phyloP scores from a whole-genome alignment of 192 early-diverging fungal genomes.

The Lobosporangium transversale region DNA sequence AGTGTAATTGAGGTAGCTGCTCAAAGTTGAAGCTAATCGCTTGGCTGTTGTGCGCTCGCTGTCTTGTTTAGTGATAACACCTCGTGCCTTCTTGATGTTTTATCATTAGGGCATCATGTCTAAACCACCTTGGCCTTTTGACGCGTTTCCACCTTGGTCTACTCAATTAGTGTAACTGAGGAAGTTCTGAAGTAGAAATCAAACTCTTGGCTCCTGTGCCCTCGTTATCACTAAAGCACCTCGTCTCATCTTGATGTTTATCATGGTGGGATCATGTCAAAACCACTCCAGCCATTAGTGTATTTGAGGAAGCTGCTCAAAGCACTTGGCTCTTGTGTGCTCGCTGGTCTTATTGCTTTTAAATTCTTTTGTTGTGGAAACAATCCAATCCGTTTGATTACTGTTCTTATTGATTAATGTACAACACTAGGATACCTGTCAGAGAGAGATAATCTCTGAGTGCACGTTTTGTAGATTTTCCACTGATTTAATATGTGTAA shows the following conservation, averaged over 20 bases:
- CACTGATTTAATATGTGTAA: no score
- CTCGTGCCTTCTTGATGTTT: conserved; percentile 5
- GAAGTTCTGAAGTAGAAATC: no score
- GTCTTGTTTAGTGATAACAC: conserved; percentile 14
- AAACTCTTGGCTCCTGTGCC: conserved; percentile 13
- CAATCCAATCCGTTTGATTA: background rate
- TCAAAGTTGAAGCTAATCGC: conserved; percentile 2
- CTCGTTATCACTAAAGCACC: conserved; percentile 4
- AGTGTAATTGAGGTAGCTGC: conserved; percentile 7
- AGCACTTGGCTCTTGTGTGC: conserved; percentile 5
- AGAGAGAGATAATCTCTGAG: no score
- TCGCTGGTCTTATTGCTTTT: conserved; percentile 3
- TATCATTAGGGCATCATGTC: conserved; percentile 16
- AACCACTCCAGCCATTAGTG: conserved; percentile 9
- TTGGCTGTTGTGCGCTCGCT: conserved; percentile 18
- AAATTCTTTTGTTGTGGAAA: background rate
- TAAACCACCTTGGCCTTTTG: conserved; percentile 13
- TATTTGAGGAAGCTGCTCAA: conserved; percentile 1
- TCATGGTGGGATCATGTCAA: conserved; percentile 11
- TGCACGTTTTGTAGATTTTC: no score
- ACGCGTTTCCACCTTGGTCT: conserved; percentile 18
- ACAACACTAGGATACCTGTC: no score
- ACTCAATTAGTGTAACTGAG: conserved; percentile 19
- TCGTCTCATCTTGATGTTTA: conserved; percentile 13
- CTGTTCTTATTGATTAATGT: no score